Base-by-base conservation (phyloP, 768 basidiomycete genomes). In the Rhodotorula toruloides region DNA sequence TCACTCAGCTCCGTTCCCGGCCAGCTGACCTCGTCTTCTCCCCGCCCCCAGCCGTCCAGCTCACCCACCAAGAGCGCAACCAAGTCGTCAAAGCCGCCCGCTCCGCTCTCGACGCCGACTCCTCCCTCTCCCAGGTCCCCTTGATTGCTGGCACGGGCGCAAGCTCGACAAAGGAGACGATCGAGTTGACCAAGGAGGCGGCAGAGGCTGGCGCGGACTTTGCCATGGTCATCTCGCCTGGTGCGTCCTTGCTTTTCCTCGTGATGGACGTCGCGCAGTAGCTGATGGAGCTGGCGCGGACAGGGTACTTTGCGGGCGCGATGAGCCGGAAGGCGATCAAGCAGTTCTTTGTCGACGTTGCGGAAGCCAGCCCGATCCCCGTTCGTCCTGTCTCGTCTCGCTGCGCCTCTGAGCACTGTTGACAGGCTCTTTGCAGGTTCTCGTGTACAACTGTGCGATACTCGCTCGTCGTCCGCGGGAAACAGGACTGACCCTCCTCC, bases 171-270 rank as follows among this genome's bases (percentile, higher is more conserved):
- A 83, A 87, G 57, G 90, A 89, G 76, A 90, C 90, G 39, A 80
- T 94, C 49, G 36, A 61, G 43, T 46, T 67, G 47, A 61, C 65
- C 39, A 50, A 83, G 43, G 86, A 88, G 76, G 91, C 91, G 25
- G 90, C 89, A 19, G 81, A 80, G 27, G 87, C 88, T 31, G 92
- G 93, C 34, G 91, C 93, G 10, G 90, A 94, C 77, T 88, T 84
- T 72, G 84, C 82, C 43, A 90, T 94, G 72, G 87, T 90, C 68
- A 92, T 94, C 75, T 81, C 85, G 29, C 87, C 87, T 47, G 74
- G 50, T 75, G 58, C 62, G 72, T 48, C 48, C 74, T 50, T 61
- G 67, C 44, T 63, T 70, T 10, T 63, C 73, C 13, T 72, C 7
- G 34, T 6, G 5, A 59, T 19, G 0, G 27, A 9, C 25, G 25